Evolutionary conservation across 163 green algal genomes (phyloP), one percentile per base, ranked within the genome.

Genomic region (Chlamydomonas reinhardtii): DNA sequence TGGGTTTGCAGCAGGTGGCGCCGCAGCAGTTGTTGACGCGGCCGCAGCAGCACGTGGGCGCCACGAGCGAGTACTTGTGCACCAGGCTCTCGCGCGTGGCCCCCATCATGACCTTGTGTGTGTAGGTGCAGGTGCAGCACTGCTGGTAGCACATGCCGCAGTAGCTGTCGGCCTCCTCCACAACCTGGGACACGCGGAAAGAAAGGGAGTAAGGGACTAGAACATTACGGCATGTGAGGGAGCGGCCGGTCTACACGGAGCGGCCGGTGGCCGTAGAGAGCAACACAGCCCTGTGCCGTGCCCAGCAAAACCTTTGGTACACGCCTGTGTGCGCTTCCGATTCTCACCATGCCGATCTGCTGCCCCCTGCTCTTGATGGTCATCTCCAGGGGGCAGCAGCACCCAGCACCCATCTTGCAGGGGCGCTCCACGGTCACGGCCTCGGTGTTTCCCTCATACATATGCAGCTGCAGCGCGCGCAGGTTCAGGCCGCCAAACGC

Each of bases 1-100:
- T 70, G 22, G 68, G 79, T 52, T 62, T 77, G 79, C 79, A 85
- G 68, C 79, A 85, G 15, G 66, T 73, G 31, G 66, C n/a, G 66
- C 66, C 66, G 66, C 66, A 73, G 66, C 66, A 73, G 66, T 73
- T 73, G 66, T 73, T 43, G 11, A 73, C 66, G 31, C 66, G 66
- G 31, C 66, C 66, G 66, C 66, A 73, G 66, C 66, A 73, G 0
- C n/a, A 43, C 27, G 1, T 25, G 31, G 31, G 14, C 29, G 19
- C 48, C 29, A 43, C 31, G 29, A 73, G n/a, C 22, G 27, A 34
- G 66, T 73, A 73, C 66, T 73, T 73, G 66, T 73, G 66, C 31
- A 73, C 66, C 66, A 73, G 31, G 31, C 16, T 43, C 31, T 39
- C 22, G 31, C 66, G 66, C 27, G 27, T 73, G 31, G 2, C 2